Percentiles rank a stretch among this genome's conserved stretches.
Evolutionary conservation across 768 basidiomycete species (phyloP).

Genomic region (Lepiota brunneoincarnata): DNA sequence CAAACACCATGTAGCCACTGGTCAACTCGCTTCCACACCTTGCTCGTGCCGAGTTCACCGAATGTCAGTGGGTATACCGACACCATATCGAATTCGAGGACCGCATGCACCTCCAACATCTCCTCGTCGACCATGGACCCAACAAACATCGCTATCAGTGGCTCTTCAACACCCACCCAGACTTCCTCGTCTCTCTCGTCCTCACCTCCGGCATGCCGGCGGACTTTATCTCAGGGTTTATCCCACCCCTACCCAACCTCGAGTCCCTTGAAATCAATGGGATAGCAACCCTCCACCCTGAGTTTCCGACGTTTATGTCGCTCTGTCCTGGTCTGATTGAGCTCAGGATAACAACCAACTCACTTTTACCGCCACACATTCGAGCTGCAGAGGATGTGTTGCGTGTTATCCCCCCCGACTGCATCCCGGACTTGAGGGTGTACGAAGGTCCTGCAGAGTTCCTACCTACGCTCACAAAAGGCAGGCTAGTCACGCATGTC

Average conservation of each 20-base stretch:
- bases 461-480: not conserved
- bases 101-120: constrained; percentile 6
- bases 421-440: constrained; percentile 7
- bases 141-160: constrained; percentile 8
- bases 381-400: constrained; percentile 3
- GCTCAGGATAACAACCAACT: constrained; percentile 3
- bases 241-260: constrained; percentile 8
- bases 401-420: not conserved
- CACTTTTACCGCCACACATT: not conserved
- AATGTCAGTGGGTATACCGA: constrained; percentile 5
- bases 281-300: constrained; percentile 5
- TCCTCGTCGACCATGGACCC: constrained; percentile 7
- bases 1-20: not conserved
- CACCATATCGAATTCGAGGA: constrained; percentile 1
- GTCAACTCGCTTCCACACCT: not conserved
- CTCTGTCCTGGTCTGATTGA: constrained; percentile 5
- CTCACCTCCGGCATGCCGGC: constrained; percentile 9
- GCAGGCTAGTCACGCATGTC: constrained; percentile 6
- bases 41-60: constrained; percentile 4
- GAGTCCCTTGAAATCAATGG: constrained; percentile 11
- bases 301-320: not conserved
- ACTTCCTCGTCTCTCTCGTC: constrained; percentile 2
- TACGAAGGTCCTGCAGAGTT: constrained; percentile 6
- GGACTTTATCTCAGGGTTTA: constrained; percentile 5
- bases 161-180: constrained; percentile 8